phyloP scores from a whole-genome alignment of 169 alveolate genomes.

The Perkinsus marinus region DNA sequence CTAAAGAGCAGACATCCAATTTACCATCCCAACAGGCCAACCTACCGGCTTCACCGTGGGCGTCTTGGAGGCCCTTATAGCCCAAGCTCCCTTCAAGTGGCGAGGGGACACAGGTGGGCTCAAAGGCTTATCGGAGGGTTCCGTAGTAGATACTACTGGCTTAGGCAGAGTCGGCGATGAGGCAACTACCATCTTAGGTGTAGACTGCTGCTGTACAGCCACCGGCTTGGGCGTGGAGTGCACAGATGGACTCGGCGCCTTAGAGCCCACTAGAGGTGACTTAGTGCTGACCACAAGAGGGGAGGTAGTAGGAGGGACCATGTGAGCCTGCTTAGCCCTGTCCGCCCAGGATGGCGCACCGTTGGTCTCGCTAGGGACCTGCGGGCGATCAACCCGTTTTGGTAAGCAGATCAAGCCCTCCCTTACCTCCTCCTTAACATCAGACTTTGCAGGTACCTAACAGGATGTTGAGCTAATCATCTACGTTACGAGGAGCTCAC shows the following conservation, averaged over 20 bases:
- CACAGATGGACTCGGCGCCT: too few species aligned
- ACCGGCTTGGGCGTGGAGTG: not conserved
- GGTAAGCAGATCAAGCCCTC: too few species aligned
- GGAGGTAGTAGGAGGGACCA: not conserved
- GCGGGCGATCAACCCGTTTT: not conserved
- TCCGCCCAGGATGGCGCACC: not conserved
- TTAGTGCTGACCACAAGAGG: not conserved
- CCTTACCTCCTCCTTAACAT: too few species aligned
- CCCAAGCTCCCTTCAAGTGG: not conserved
- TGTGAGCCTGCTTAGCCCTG: not conserved
- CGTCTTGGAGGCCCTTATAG: not conserved
- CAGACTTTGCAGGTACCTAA: too few species aligned
- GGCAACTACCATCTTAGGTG: not conserved
- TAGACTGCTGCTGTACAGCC: not conserved
- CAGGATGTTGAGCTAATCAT: too few species aligned
- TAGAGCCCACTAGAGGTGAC: not conserved
- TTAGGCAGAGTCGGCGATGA: not conserved
- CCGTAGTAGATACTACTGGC: too few species aligned
- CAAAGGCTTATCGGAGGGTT: too few species aligned
- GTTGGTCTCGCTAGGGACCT: not conserved
- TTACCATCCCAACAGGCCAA: not conserved
- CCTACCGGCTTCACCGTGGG: not conserved
- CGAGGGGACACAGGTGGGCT: not conserved
- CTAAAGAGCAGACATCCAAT: not conserved
- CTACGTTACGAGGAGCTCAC: too few species aligned